Base-by-base conservation (phyloP, 1,284 basidiomycete species). In the Malassezia dermatis region DNA sequence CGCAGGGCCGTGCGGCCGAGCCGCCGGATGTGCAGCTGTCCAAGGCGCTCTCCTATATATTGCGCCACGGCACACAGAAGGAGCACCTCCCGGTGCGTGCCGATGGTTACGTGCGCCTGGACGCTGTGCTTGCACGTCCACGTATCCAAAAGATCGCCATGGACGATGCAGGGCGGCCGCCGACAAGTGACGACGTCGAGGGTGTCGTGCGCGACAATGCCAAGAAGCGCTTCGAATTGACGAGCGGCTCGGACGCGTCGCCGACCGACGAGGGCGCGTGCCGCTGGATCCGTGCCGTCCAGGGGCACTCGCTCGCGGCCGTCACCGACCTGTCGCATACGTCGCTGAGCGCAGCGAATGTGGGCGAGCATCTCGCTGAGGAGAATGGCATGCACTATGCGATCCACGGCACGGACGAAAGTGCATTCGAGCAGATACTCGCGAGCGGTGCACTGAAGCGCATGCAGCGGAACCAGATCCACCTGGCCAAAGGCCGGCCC, bases 401-500 rank as follows among this genome's bases (percentile, higher is more conserved):
- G 32, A 59, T 74, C 12, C 71, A 74, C 31, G 71, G 71, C 17
- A 74, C 71, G 2, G 60, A 52, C 13, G 45, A 57, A 13, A 59
- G 86, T 83, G 80, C 42, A 77, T 73, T 64, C 66, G 51, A 61
- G 3, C 8, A 32, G 24, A 74, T 74, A 41, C 44, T 54, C 1
- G 50, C 52, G 75, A 26, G 78, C 1, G 63, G 84, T 63, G 89
- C 88, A 0, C 76, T 93, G 13, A 87, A 84, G n/a, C 83, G 80
- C 59, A 91, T 90, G 89, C 79, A 75, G 13, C 80, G 89, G 24
- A 89, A 88, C 62, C 88, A 93, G 67, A 85, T 93, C 46, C 89
- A 93, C 71, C 79, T 91, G 11, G 88, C 89, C 0, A 83, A 86
- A 73, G 79, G 78, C 3, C 63, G 76, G 10, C 69, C 72, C 0